Evolutionary conservation across 179 eudicot genomes (phyloP), one percentile per base, ranked within the genome.

Genomic region (Beta lomatogona): DNA sequence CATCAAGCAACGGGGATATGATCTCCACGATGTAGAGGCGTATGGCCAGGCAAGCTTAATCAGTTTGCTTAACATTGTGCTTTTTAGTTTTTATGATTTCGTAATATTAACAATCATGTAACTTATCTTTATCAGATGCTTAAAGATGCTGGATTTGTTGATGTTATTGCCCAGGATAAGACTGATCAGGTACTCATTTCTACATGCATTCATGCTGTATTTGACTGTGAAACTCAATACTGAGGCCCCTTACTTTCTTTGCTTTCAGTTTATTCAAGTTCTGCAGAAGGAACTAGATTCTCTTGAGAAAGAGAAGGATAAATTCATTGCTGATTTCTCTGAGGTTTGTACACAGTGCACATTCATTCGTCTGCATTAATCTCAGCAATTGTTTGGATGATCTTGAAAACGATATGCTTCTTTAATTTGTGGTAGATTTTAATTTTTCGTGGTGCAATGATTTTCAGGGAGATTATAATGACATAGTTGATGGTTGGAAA

Each of bases 1-100:
- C 82, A 94, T 94, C 31, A 91, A 93, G 88, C 97, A 93, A 89
- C 93, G 98, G 80, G 99, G 99, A 52, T 96, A 96, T 84, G 97
- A 96, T 93, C 94, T 96, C 69, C 99, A 96, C 69, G 92, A 91
- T 76, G 97, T 96, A 6, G 79, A 91, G 79, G 87, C 93, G 75
- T 96, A 94, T 78, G 99, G 97, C 75, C 91, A 96, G 97, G 99
- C 89, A 90, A 73, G 80, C 75, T 22, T 21, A 16, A 28, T 73
- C 12, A 45, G 5, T 22, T 69, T 36, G 6, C 64, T 54, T 76
- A 22, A 48, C 60, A 10, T n/a, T 25, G 77, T 59, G 12, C 16
- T 22, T 4, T 48, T 1, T 57, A 67, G 9, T 15, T 16, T 25
- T 55, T n/a, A 28, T 5, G 15, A 13, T 25, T 52, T 68, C 28